Evolutionary conservation across 345 rosid species (phyloP).

Genomic region (Salix purpurea): DNA sequence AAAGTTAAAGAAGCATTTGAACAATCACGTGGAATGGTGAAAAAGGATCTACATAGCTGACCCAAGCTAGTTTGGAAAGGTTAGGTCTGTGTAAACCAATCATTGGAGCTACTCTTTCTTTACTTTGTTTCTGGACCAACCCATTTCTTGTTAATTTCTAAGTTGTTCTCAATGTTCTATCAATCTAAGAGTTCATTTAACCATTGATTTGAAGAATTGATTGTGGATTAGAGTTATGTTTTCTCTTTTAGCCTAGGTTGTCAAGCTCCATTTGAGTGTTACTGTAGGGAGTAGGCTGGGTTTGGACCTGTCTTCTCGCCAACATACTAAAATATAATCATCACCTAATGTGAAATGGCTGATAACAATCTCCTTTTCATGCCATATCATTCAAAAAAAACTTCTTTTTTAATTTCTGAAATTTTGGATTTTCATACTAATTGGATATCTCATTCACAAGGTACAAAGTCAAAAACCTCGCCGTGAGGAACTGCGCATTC

Average conservation of each 20-base stretch:
- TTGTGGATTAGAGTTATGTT: neutral
- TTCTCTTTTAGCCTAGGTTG: no score
- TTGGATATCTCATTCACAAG: neutral
- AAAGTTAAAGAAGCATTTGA: no score
- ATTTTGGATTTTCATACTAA: neutral
- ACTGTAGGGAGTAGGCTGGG: neutral
- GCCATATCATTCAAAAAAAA: neutral
- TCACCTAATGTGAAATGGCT: neutral
- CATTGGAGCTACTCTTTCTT: neutral
- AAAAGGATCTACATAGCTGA: no score
- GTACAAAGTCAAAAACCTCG: conserved; percentile 86
- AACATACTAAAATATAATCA: neutral
- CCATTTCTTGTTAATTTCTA: neutral
- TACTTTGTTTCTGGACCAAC: neutral
- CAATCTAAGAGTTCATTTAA: neutral
- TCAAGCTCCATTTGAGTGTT: neutral
- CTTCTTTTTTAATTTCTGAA: neutral
- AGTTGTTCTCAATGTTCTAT: neutral
- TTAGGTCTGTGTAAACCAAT: neutral
- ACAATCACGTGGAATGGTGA: no score
- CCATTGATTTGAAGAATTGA: neutral
- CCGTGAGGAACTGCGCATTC: conserved; percentile 85
- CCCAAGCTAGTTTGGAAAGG: no score
- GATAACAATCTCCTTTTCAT: no score
- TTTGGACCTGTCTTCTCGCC: neutral